A percentile compares a stretch with the other conserved stretches of the same genome.
Evolutionary conservation across 2,329 filamentous ascomycete genomes (phyloP).

Genomic region (Allantophomopsis cytisporea): DNA sequence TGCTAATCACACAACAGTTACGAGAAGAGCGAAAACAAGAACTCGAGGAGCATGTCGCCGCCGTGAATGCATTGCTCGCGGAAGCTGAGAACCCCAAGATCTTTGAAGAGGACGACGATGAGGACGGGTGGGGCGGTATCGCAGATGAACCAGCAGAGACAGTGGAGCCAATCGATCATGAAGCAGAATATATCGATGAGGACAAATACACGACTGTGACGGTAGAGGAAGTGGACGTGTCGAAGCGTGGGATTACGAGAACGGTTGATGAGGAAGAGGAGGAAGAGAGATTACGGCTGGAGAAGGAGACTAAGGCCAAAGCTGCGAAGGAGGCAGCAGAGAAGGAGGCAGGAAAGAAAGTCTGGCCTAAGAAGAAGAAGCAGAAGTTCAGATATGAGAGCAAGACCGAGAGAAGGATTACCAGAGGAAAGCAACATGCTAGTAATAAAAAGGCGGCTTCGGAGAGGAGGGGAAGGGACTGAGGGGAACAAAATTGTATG

Average conservation of each 20-base stretch:
- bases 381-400: constrained; percentile 88
- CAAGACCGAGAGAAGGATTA: constrained; percentile 70
- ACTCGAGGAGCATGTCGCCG: constrained; percentile 67
- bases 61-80: constrained; percentile 44
- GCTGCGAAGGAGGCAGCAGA: constrained; percentile 21
- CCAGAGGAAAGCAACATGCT: constrained; percentile 55
- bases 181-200: constrained; percentile 93
- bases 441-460: constrained; percentile 33
- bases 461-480: constrained; percentile 16
- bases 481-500: constrained; percentile 3
- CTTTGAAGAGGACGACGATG: constrained; percentile 24
- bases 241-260: constrained; percentile 57
- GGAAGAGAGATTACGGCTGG: constrained; percentile 19
- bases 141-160: constrained; percentile 30
- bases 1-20: constrained; percentile 39
- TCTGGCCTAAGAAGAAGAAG: constrained; percentile 55
- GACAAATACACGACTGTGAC: constrained; percentile 93
- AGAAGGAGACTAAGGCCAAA: constrained; percentile 17
- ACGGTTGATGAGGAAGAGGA: constrained; percentile 22
- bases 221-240: constrained; percentile 75
- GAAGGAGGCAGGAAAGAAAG: constrained; percentile 27
- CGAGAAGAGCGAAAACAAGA: constrained; percentile 73
- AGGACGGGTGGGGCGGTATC: constrained; percentile 52
- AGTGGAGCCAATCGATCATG: constrained; percentile 51
- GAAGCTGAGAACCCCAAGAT: constrained; percentile 16